phyloP scores from a whole-genome alignment of 2,329 filamentous ascomycete genomes.

The Pseudomassariella vexata region DNA sequence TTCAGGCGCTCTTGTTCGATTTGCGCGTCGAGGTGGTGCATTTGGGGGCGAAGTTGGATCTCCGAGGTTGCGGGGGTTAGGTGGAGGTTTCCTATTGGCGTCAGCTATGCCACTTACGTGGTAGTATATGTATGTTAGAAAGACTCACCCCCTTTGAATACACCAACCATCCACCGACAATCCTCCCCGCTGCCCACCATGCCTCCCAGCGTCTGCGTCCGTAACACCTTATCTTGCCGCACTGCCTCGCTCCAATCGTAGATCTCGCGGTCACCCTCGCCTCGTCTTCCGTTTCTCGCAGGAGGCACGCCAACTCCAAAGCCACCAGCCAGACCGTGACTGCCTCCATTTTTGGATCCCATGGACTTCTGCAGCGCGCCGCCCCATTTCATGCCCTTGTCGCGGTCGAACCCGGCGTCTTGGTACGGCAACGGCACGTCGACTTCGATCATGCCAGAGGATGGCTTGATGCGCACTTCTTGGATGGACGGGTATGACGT shows the following conservation, averaged over 20 bases:
- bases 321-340: conserved; percentile 65
- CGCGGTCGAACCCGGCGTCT: conserved; percentile 69
- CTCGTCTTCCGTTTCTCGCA: conserved; percentile 25
- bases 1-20: conserved; percentile 61
- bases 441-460: conserved; percentile 80
- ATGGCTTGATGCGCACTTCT: conserved; percentile 75
- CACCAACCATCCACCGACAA: conserved; percentile 73
- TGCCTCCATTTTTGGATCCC: conserved; percentile 55
- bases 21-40: conserved; percentile 85
- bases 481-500: conserved; percentile 59
- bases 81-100: conserved; percentile 68
- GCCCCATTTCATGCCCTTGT: conserved; percentile 79
- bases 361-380: conserved; percentile 61
- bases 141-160: conserved; percentile 73
- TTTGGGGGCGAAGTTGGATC: conserved; percentile 84
- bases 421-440: conserved; percentile 77
- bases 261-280: conserved; percentile 33
- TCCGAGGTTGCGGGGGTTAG: conserved; percentile 78
- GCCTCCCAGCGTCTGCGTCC: conserved; percentile 79
- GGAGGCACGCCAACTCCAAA: conserved; percentile 56
- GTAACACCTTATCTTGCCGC: conserved; percentile 65
- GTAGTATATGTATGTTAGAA: conserved; percentile 1
- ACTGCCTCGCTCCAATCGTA: conserved; percentile 64
- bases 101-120: not conserved
- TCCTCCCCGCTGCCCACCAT: conserved; percentile 61